A percentile compares a stretch with the other conserved stretches of the same genome.
These are phyloP conservation scores for Zymoseptoria crescenta DNA, from an alignment of 2,329 filamentous ascomycete genomes.

Conservation along the genomic window DNA sequence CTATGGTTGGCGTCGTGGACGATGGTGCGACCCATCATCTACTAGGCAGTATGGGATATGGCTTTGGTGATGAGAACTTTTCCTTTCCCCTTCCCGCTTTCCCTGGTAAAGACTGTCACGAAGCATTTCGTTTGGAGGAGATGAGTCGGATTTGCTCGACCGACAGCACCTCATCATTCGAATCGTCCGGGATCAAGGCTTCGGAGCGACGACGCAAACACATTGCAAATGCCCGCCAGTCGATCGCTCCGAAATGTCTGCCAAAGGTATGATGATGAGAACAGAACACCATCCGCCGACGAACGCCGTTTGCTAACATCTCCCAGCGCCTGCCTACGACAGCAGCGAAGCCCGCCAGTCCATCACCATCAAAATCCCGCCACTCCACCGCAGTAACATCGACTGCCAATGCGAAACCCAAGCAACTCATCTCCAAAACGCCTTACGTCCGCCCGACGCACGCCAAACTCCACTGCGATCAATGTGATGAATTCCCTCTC, in stretches of 20 bases:
- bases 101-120: constrained; percentile 3
- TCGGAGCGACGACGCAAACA: constrained; percentile 25
- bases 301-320: not conserved
- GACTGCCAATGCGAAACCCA: constrained; percentile 6
- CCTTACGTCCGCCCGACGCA: constrained; percentile 59
- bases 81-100: constrained; percentile 20
- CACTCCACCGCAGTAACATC: constrained; percentile 5
- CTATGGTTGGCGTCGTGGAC: constrained; percentile 18
- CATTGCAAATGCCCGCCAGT: constrained; percentile 23
- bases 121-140: constrained; percentile 7
- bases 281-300: not conserved
- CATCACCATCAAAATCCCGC: not conserved
- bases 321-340: not conserved
- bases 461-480: constrained; percentile 61
- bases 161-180: constrained; percentile 9
- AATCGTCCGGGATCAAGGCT: constrained; percentile 16
- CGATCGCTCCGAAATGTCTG: constrained; percentile 21
- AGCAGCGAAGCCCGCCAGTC: not conserved
- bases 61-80: constrained; percentile 17
- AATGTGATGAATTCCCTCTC: constrained; percentile 53
- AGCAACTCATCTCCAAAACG: constrained; percentile 40
- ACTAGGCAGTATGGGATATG: constrained; percentile 22
- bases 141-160: constrained; percentile 21
- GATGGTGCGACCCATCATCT: constrained; percentile 17
- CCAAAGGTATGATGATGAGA: constrained; percentile 7